Evolutionary conservation across 352 stramenopile species (phyloP).

Genomic region (Globisporangium spiculum): DNA sequence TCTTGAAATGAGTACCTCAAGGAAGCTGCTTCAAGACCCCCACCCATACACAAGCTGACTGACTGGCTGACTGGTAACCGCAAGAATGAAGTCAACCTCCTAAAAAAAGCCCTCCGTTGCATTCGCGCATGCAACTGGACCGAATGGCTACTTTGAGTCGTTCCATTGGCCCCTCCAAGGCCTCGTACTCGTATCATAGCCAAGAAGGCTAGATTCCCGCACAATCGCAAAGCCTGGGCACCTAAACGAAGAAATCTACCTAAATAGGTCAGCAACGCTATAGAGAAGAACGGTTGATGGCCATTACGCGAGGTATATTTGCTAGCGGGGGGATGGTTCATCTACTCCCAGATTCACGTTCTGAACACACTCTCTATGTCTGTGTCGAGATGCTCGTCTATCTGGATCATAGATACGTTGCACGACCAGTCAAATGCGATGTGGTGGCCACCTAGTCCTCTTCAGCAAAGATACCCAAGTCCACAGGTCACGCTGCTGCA

Average conservation of each 20-base stretch:
- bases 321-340: background rate
- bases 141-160: background rate
- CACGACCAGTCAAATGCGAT: background rate
- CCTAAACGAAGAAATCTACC: background rate
- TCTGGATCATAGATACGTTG: background rate
- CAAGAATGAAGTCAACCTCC: background rate
- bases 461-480: background rate
- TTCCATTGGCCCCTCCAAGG: too few species aligned
- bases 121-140: background rate
- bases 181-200: too few species aligned
- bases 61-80: background rate
- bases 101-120: background rate
- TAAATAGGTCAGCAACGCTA: background rate
- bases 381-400: background rate
- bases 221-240: background rate
- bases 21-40: background rate
- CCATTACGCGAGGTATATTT: background rate
- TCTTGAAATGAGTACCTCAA: background rate
- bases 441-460: background rate
- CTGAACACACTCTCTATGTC: background rate
- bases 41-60: background rate
- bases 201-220: too few species aligned
- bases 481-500: background rate
- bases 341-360: background rate
- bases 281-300: background rate